Evolutionary conservation across 2,329 filamentous ascomycete species (phyloP), one percentile per base, ranked within the genome.

Genomic region (Paecilomyces sp.): DNA sequence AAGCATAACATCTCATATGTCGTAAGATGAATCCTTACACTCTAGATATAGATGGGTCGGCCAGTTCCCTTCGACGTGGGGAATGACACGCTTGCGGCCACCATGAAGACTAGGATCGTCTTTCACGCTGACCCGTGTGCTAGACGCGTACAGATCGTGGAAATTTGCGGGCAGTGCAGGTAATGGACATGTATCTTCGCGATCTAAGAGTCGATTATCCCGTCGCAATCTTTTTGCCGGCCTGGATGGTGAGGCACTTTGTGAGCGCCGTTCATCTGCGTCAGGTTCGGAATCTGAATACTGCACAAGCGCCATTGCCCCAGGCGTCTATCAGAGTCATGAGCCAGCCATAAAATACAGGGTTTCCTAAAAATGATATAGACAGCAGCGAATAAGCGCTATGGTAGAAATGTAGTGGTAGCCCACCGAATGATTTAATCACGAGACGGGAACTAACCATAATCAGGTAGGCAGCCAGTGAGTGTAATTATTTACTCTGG

Each of bases 11-110:
- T 51, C 28, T 59, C 12, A 59, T 13, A 18, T 57, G 58, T 6
- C 8, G 12, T 30, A 31, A 59, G 54, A 9, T 36, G 30, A 12
- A 11, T n/a, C 79, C 86, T 76, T 81, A 95, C 94, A 99, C 78
- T 97, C 93, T 59, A 96, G 80, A 73, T 96, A 97, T 54, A 97
- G 72, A 75, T 97, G 93, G 34, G 88, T 91, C 1, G 93, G 91
- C 94, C 94, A 99, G 73, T 92, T 91, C 61, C 94, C 94, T 61
- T 87, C 85, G 28, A 93, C 80, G 75, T 99, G 94, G 25, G 93
- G 92, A 55, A 86, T 89, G 60, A 88, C 84, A 51, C 94, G 85
- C 70, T 88, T 91, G 54, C 93, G 87, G 58, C 94, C 94, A 33
- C 88, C 89, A 73, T 99, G 94, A 60, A 97, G 80, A 61, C 82